phyloP scores from a whole-genome alignment of 176 grass and related monocot genomes.

The Aegilops speltoides region DNA sequence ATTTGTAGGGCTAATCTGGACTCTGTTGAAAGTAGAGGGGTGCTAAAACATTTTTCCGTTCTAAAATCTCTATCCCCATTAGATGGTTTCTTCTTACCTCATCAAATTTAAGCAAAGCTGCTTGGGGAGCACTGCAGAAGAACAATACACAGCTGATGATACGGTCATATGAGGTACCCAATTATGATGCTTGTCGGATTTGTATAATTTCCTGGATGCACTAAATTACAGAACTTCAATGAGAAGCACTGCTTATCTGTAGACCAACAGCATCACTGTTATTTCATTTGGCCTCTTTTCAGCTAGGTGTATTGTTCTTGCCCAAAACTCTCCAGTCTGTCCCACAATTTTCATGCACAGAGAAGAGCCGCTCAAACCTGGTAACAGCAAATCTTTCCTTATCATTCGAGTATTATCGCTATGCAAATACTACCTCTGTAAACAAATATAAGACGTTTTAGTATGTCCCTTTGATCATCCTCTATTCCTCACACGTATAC shows the following conservation, averaged over 20 bases:
- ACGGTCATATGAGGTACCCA: conserved; percentile 86
- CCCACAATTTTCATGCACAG: conserved; percentile 66
- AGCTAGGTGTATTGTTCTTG: conserved; percentile 91
- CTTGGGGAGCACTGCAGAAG: conserved; percentile 97
- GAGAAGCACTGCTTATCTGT: neutral
- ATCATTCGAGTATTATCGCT: neutral
- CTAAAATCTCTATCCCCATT: conserved; percentile 6
- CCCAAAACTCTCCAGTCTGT: conserved; percentile 41
- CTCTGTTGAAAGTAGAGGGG: neutral
- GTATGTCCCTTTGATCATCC: neutral
- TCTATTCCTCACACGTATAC: neutral
- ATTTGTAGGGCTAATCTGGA: neutral
- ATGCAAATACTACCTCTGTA: too few relatives aligned
- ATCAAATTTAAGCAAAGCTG: conserved; percentile 96
- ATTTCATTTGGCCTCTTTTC: conserved; percentile 18
- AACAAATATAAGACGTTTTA: too few relatives aligned
- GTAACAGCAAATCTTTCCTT: neutral
- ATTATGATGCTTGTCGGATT: conserved; percentile 13
- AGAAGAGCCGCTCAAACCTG: conserved; percentile 13
- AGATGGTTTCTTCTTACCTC: conserved; percentile 99
- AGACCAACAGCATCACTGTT: too few relatives aligned
- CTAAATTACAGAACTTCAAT: neutral
- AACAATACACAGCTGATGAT: conserved; percentile 96
- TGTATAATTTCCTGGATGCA: neutral
- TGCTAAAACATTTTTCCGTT: neutral